Evolutionary conservation across 192 early-diverging fungal species (phyloP).

Genomic region (Obelidium mucronatum): DNA sequence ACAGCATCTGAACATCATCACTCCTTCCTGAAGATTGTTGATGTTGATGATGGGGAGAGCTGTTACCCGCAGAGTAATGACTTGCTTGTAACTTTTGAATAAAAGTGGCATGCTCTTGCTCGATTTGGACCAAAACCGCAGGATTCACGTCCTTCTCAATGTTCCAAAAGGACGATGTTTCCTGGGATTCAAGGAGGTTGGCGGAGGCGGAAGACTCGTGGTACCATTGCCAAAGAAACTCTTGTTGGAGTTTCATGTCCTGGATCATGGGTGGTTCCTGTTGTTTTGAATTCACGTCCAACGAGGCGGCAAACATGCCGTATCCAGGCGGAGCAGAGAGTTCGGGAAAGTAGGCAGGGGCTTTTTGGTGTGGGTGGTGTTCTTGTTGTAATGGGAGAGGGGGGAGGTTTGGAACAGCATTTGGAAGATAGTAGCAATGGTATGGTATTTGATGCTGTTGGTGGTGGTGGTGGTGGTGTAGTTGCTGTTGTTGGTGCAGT

Average conservation of each 20-base stretch:
- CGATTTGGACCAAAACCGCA: background rate
- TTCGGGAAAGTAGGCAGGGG: background rate
- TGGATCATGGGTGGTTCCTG: background rate
- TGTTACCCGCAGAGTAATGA: no score
- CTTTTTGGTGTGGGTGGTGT: background rate
- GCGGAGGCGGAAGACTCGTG: background rate
- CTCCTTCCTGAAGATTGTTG: no score
- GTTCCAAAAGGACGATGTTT: background rate
- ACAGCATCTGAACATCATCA: no score
- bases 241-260: constrained; percentile 20
- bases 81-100: no score
- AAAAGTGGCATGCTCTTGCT: background rate
- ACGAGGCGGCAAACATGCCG: background rate
- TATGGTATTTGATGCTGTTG: background rate
- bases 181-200: background rate
- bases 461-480: no score
- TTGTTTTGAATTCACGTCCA: background rate
- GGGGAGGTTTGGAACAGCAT: background rate
- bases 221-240: constrained; percentile 1
- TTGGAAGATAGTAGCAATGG: background rate
- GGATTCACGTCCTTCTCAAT: background rate
- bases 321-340: background rate
- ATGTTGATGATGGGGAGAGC: no score
- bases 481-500: no score
- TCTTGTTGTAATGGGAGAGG: background rate